A percentile compares a stretch with the other conserved stretches of the same genome.
Evolutionary conservation across 164 flowering plant species (phyloP).

Genomic region (Tetrastigma voinierianum): DNA sequence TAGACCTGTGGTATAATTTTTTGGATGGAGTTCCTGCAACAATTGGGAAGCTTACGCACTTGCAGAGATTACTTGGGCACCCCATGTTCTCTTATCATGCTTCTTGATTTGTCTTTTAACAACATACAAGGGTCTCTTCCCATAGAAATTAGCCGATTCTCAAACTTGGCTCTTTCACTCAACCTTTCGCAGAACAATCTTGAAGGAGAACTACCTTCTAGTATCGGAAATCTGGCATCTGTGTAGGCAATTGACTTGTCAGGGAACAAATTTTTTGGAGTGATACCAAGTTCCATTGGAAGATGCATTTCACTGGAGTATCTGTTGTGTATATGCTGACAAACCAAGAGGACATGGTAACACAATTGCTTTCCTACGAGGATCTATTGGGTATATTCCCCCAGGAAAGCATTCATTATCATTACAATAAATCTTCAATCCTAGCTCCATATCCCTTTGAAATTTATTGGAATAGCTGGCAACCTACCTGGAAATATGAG

Average conservation of each 20-base stretch:
- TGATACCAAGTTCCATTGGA: constrained; percentile 4
- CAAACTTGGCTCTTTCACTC: too few relatives aligned
- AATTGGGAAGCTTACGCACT: constrained; percentile 9
- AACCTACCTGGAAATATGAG: too few relatives aligned
- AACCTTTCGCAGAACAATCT: constrained; percentile 4
- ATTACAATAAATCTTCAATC: too few relatives aligned
- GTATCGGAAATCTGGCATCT: not conserved
- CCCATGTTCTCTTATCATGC: not conserved
- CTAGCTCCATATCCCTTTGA: too few relatives aligned
- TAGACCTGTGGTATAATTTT: too few relatives aligned
- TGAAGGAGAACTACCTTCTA: constrained; percentile 6
- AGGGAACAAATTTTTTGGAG: constrained; percentile 1
- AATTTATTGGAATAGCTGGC: too few relatives aligned
- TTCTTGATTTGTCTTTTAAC: constrained; percentile 6
- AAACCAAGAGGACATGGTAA: too few relatives aligned
- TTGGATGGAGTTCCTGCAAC: constrained; percentile 13
- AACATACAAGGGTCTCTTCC: not conserved
- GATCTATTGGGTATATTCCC: too few relatives aligned
- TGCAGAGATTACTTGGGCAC: constrained; percentile 7
- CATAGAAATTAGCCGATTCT: not conserved
- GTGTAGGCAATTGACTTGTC: too few relatives aligned
- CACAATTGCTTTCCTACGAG: too few relatives aligned
- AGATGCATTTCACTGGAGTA: not conserved
- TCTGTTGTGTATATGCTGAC: too few relatives aligned
- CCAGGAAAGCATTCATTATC: too few relatives aligned